These are phyloP conservation scores for Umbilicus rupestris DNA, from an alignment of 164 flowering plant species.

Conservation along the genomic window DNA sequence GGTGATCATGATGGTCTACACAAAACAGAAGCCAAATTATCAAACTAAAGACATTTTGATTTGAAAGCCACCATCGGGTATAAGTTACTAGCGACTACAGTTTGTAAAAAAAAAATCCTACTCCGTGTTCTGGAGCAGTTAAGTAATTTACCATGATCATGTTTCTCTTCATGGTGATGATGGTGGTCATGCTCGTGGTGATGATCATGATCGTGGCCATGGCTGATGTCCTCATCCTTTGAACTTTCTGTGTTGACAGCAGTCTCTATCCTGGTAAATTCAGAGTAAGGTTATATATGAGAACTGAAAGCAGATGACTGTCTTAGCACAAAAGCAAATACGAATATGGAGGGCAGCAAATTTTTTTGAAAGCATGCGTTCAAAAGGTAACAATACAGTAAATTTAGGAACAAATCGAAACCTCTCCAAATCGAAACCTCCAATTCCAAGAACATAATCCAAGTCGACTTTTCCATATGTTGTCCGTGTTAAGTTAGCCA, in stretches of 20 bases:
- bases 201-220: constrained; percentile 43
- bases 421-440: constrained; percentile 99
- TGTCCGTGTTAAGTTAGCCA: constrained; percentile 73
- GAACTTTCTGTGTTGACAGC: constrained; percentile 49
- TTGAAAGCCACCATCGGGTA: too few species aligned
- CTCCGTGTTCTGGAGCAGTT: neutral
- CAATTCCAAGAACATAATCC: constrained; percentile 97
- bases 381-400: neutral
- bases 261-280: constrained; percentile 19
- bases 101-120: too few species aligned
- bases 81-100: too few species aligned
- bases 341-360: neutral
- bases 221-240: constrained; percentile 38
- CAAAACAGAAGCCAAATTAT: neutral
- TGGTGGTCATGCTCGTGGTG: constrained; percentile 39
- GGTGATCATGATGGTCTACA: constrained; percentile 35
- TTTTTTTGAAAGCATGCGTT: neutral
- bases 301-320: neutral
- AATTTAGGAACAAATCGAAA: constrained; percentile 14
- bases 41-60: neutral
- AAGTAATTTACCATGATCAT: constrained; percentile 38
- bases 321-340: neutral
- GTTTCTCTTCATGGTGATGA: constrained; percentile 28
- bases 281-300: neutral
- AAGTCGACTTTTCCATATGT: constrained; percentile 84